Evolutionary conservation across 2,329 filamentous ascomycete genomes (phyloP).

Genomic region (Penicillium glabrum): DNA sequence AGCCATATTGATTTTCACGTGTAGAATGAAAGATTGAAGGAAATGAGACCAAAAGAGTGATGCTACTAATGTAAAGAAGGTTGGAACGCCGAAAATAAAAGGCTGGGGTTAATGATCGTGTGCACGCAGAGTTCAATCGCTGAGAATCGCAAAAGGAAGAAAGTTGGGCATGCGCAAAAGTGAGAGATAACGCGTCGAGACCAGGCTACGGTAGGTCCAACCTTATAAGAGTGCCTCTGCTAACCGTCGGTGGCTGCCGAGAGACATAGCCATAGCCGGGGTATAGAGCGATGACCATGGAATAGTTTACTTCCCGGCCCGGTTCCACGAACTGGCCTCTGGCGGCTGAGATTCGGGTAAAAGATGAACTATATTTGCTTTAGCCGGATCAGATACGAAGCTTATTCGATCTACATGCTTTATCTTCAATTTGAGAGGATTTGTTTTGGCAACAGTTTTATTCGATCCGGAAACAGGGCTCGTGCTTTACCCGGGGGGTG

Average conservation of each 20-base stretch:
- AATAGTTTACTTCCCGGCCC: constrained; percentile 24
- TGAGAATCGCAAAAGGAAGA: neutral
- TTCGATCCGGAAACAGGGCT: neutral
- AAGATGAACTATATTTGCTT: neutral
- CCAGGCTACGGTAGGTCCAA: neutral
- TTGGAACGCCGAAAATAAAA: neutral
- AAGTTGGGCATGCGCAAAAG: neutral
- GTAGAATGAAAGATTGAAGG: neutral
- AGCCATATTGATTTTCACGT: neutral
- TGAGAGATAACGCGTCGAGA: neutral
- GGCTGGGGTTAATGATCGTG: neutral
- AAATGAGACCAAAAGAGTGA: neutral
- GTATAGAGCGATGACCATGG: constrained; percentile 16
- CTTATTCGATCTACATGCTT: neutral
- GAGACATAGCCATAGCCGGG: constrained; percentile 18
- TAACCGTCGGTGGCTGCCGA: constrained; percentile 20
- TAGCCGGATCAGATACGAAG: neutral
- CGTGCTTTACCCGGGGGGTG: neutral
- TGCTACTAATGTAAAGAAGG: neutral
- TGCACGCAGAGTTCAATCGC: neutral
- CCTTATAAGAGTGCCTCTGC: neutral
- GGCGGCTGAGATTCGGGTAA: neutral
- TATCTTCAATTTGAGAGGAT: neutral
- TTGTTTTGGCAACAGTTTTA: neutral
- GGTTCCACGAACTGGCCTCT: constrained; percentile 14